Evolutionary conservation across 495 filamentous ascomycete genomes (phyloP).

Genomic region (Xylaria intraflava): DNA sequence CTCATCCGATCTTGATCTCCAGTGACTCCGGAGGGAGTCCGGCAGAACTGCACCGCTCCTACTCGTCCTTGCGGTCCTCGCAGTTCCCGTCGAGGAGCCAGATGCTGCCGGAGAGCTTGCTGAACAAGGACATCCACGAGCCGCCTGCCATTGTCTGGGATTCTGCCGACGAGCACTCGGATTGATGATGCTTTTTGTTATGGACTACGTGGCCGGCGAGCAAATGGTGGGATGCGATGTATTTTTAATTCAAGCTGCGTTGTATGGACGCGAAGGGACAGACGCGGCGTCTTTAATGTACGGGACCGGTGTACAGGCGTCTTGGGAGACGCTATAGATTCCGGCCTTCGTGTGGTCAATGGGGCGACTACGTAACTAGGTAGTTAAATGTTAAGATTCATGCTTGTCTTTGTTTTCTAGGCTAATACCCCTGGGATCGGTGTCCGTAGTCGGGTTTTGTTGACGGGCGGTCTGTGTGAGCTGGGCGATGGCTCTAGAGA

Average conservation of each 20-base stretch:
- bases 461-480: too few relatives aligned
- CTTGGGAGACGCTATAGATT: not conserved
- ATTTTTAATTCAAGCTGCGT: too few relatives aligned
- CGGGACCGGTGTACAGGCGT: not conserved
- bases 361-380: too few relatives aligned
- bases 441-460: too few relatives aligned
- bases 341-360: too few relatives aligned
- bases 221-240: not conserved
- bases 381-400: too few relatives aligned
- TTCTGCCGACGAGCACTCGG: conserved; percentile 39
- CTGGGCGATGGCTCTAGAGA: too few relatives aligned
- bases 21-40: conserved; percentile 19
- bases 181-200: conserved; percentile 3
- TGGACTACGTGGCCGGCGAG: not conserved
- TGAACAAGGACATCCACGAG: conserved; percentile 39
- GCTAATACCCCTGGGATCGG: too few relatives aligned
- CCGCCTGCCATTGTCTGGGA: conserved; percentile 40
- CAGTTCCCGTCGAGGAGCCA: conserved; percentile 42
- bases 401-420: too few relatives aligned
- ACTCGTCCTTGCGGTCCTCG: conserved; percentile 31
- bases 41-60: conserved; percentile 7
- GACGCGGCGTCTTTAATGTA: not conserved
- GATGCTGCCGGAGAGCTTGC: conserved; percentile 48
- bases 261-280: too few relatives aligned
- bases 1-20: conserved; percentile 10